Base-by-base conservation (phyloP, 495 filamentous ascomycete genomes). In the Diplogelasinospora grovesii region DNA sequence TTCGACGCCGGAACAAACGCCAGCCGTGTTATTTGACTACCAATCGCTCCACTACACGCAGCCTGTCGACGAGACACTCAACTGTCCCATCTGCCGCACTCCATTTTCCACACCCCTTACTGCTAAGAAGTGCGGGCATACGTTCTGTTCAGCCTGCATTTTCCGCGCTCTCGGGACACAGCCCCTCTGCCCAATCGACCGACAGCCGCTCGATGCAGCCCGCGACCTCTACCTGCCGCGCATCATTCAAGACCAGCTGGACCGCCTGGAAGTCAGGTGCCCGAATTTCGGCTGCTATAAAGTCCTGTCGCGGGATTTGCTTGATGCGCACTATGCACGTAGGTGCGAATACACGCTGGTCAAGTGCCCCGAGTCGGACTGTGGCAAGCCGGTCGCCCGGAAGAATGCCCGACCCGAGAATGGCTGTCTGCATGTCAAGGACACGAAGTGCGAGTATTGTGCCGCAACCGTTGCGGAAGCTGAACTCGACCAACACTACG, bases 31-130 rank as follows among this genome's bases (percentile, higher is more conserved):
- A n/a, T n/a, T 76, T 19, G 86, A 94, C 54, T 66, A 87, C 37
- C 74, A 83, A 41, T 56, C 68, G 14, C 70, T 94, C 41, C 83
- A 87, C 24, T 86, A 89, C 59, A 68, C 81, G 36, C 70, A 68
- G 15, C 54, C 63, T 22, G 75, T 82, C 43, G 87, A 93, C 60
- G 74, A 81, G 45, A 85, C 89, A 45, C 74, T 93, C 13, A 75
- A 86, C 60, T 95, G 87, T 48, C 75, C 86, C 7, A 88, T 95
- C 39, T 95, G 87, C 57, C 83, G 79, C 46, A 79, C 77, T 20
- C 77, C 87, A 9, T 83, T 89, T 37, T 64, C 86, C 24, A 61
- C 76, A 11, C 85, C 87, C 0, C 68, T 85, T n/a, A 79, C 76
- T 28, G 75, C 88, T 15, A 59, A 69, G 40, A 39, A 43, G 5